Percentiles rank a stretch among this genome's conserved stretches.
These are phyloP conservation scores for Geum urbanum DNA, from an alignment of 306 rosid species.

Conservation along the genomic window DNA sequence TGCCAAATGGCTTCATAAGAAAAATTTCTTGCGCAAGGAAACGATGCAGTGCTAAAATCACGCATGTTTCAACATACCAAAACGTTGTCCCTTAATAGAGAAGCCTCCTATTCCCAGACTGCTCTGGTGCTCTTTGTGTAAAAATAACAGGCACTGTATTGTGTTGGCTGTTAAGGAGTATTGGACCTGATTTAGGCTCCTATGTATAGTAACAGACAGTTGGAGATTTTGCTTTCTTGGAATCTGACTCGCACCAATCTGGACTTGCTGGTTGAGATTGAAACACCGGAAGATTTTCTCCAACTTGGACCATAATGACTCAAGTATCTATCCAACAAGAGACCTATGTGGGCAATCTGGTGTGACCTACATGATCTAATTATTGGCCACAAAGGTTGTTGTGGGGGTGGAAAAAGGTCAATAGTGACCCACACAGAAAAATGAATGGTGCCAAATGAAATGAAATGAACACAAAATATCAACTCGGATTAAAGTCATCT, in stretches of 20 bases:
- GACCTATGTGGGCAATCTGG: conserved; percentile 11
- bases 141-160: conserved; percentile 10
- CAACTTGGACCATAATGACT: conserved; percentile 3
- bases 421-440: neutral
- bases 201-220: conserved; percentile 1
- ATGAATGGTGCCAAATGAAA: conserved; percentile 7
- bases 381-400: conserved; percentile 3
- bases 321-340: neutral
- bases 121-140: neutral
- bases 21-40: neutral
- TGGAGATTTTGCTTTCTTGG: neutral
- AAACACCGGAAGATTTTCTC: neutral
- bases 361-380: neutral
- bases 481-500: neutral
- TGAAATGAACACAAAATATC: conserved; percentile 1
- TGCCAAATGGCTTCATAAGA: conserved; percentile 10
- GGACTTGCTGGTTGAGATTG: neutral
- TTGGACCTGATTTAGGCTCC: conserved; percentile 8
- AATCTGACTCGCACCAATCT: neutral
- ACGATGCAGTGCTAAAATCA: neutral
- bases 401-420: neutral
- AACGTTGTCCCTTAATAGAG: neutral
- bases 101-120: neutral
- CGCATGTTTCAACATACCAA: neutral
- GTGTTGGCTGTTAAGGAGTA: neutral